Conservation (phyloP, 225 moss, liverwort and hornwort genomes). For the Marchantia polymorpha region DNA sequence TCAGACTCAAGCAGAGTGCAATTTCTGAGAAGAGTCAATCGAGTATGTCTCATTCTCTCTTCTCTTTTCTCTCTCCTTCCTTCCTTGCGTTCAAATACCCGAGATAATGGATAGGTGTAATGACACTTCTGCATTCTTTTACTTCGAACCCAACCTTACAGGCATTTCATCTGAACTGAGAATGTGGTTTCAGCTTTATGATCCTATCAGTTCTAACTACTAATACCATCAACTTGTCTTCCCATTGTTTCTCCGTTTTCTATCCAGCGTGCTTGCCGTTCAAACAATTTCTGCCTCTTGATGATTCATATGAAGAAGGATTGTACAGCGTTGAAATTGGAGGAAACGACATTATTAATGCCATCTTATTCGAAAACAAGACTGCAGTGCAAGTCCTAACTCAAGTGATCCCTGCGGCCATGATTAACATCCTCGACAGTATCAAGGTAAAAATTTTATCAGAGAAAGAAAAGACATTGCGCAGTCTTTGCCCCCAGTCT, state of each 20-base stretch:
- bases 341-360: conserved; percentile 21
- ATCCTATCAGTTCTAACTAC: background rate
- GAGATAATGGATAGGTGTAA: background rate
- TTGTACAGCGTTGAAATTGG: conserved; percentile 6
- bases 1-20: conserved; percentile 17
- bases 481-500: no score
- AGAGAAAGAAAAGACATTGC: no score
- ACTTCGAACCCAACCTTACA: background rate
- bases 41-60: no score
- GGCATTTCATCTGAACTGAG: background rate
- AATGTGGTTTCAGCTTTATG: background rate
- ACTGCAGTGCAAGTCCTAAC: background rate
- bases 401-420: conserved; percentile 10
- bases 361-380: background rate
- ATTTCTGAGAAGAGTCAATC: background rate
- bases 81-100: background rate
- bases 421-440: background rate
- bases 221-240: background rate
- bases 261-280: background rate
- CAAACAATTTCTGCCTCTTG: background rate
- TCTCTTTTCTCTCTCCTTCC: background rate
- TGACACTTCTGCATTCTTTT: background rate
- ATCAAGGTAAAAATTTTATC: background rate
- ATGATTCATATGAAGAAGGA: background rate
- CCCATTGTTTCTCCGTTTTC: no score